A percentile compares a stretch with the other conserved stretches of the same genome.
These are phyloP conservation scores for Aspergillus sp. DNA, from an alignment of 2,329 filamentous ascomycete species.

Conservation along the genomic window DNA sequence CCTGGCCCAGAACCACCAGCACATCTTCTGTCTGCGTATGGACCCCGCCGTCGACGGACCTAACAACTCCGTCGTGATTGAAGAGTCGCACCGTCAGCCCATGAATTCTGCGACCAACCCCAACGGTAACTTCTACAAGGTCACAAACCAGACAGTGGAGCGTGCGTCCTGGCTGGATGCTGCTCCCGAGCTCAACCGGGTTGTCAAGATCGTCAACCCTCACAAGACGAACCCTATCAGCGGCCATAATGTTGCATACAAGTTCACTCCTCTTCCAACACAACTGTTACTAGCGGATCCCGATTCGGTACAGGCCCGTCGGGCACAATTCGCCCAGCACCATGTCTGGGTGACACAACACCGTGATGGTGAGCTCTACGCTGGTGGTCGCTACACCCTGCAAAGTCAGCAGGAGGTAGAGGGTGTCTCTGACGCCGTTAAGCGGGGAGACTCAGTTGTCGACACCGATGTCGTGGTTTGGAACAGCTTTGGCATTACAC, in stretches of 20 bases:
- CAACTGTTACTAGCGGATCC: conserved; percentile 54
- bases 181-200: conserved; percentile 39
- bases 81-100: conserved; percentile 56
- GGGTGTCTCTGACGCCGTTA: conserved; percentile 29
- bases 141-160: conserved; percentile 42
- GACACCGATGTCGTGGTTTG: conserved; percentile 42
- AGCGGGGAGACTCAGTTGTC: conserved; percentile 26
- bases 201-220: conserved; percentile 56
- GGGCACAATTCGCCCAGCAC: conserved; percentile 53
- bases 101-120: conserved; percentile 50
- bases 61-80: conserved; percentile 51
- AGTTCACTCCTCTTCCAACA: conserved; percentile 52
- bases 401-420: conserved; percentile 42
- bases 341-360: conserved; percentile 53
- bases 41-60: conserved; percentile 56
- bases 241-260: conserved; percentile 50
- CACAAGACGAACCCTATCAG: conserved; percentile 50
- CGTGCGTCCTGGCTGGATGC: conserved; percentile 46
- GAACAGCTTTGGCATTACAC: conserved; percentile 42
- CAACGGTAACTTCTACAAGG: conserved; percentile 48
- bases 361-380: conserved; percentile 48
- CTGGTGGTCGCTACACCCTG: conserved; percentile 52
- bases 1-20: conserved; percentile 66
- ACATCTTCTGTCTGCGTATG: conserved; percentile 66
- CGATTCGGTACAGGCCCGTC: conserved; percentile 46